Conservation (phyloP, 352 stramenopile genomes). For the Blastocystis sp. region DNA sequence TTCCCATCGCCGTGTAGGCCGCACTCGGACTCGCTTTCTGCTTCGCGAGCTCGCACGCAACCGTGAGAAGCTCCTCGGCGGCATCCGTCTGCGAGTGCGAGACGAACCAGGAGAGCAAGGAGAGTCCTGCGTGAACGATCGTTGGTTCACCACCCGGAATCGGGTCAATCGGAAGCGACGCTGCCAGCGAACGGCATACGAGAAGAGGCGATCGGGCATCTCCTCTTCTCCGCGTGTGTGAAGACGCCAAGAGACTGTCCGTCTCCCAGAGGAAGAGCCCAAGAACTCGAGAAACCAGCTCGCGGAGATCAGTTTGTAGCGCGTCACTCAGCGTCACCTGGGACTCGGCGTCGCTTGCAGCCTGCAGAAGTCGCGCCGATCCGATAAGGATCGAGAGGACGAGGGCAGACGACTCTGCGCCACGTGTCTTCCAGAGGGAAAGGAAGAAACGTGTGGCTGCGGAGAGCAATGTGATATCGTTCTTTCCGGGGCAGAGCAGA, state of each 20-base stretch:
- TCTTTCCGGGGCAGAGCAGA: not conserved
- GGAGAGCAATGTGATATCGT: not conserved
- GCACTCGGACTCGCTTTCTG: too few species aligned
- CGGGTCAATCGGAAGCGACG: not conserved
- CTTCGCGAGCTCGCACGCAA: not conserved
- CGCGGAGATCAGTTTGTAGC: not conserved
- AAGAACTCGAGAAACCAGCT: not conserved
- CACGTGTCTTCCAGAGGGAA: not conserved
- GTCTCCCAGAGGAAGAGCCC: not conserved
- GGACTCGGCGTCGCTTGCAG: not conserved
- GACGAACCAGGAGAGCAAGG: not conserved
- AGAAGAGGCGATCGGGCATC: too few species aligned
- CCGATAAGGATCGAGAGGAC: not conserved
- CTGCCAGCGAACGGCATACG: not conserved
- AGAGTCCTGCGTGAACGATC: not conserved
- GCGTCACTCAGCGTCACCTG: too few species aligned
- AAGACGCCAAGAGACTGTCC: not conserved
- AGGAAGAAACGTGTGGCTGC: not conserved
- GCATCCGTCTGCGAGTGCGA: not conserved
- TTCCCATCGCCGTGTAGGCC: too few species aligned
- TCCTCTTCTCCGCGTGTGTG: not conserved
- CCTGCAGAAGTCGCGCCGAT: not conserved
- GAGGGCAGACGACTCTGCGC: not conserved
- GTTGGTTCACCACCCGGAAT: not conserved
- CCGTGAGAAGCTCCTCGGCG: not conserved